These are phyloP conservation scores for Hymenoscyphus albidus DNA, from an alignment of 2,329 filamentous ascomycete species.

Conservation along the genomic window DNA sequence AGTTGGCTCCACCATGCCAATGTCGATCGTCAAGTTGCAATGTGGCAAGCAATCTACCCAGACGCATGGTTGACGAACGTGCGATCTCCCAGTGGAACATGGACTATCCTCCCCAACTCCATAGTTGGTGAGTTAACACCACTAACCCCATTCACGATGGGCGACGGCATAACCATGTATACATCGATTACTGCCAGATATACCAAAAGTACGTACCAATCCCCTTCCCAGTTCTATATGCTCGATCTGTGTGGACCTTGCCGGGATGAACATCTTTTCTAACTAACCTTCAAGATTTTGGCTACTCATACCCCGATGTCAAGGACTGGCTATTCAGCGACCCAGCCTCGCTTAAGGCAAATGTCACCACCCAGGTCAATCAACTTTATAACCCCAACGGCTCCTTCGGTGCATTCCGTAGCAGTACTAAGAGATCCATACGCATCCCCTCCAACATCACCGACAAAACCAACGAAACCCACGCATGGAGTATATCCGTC, in stretches of 20 bases:
- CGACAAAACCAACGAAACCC: neutral
- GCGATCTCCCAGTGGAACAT: slow-evolving; percentile 35
- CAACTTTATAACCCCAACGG: slow-evolving; percentile 42
- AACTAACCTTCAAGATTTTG: slow-evolving; percentile 15
- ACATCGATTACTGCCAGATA: slow-evolving; percentile 20
- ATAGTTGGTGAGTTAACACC: neutral
- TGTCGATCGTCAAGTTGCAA: slow-evolving; percentile 56
- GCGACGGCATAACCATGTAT: slow-evolving; percentile 27
- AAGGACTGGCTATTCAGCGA: slow-evolving; percentile 48
- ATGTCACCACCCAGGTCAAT: slow-evolving; percentile 58
- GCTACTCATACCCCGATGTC: slow-evolving; percentile 34
- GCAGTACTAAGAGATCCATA: neutral
- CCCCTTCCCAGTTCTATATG: too few species aligned
- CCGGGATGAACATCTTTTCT: too few species aligned
- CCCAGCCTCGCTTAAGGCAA: slow-evolving; percentile 48
- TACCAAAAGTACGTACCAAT: slow-evolving; percentile 3
- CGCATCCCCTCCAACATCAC: neutral
- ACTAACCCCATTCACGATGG: slow-evolving; percentile 30
- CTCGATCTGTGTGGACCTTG: too few species aligned
- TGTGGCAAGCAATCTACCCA: slow-evolving; percentile 45
- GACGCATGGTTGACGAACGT: slow-evolving; percentile 32
- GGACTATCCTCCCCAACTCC: slow-evolving; percentile 22
- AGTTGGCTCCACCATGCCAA: slow-evolving; percentile 53
- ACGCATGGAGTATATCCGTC: slow-evolving; percentile 3
- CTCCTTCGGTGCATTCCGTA: neutral